Base-by-base conservation (phyloP, 2,329 filamentous ascomycete genomes). In the Aspergillus oerlinghausenensis region DNA sequence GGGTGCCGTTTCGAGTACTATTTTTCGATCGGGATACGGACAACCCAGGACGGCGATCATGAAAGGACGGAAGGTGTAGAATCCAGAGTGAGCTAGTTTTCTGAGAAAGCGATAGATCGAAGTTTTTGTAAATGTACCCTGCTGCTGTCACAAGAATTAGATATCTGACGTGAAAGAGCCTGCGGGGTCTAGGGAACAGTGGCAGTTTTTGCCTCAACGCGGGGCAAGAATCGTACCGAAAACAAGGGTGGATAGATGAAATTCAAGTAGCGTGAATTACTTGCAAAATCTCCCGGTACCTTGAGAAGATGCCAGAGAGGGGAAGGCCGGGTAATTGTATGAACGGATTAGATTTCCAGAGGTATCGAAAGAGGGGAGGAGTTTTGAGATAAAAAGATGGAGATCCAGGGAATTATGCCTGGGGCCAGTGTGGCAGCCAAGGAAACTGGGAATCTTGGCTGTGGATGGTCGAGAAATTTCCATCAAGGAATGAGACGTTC, bases 191-290 rank as follows among this genome's bases (percentile, higher is more conserved):
- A 23, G 52, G 19, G n/a, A 38, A 51, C 38, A 26, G 8, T 11
- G 54, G 47, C 29, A 57, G 28, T 32, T 23, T 32, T 23, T 48
- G 38, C 32, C 38, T 55, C 28, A 43, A 11, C 35, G 53, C 50
- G 50, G 52, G 53, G 52, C 55, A 55, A 29, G 43, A 47, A 25
- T 32, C 52, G 47, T 55, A 55, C n/a, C 19, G 25, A 17, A 50
- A 43, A 29, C 54, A 29, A 49, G 25, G 26, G 25, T 8, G 10
- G 42, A 32, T 29, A 55, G 26, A 38, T 32, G 29, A 11, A 32
- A 32, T 11, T 9, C 11, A 32, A 32, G 11, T 32, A 5, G 32
- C 10, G 42, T 45, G 19, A 14, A 9, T 19, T 5, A 45, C 8
- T 10, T 23, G 21, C 40, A 45, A 11, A 21, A 10, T 11, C 19